phyloP scores from a whole-genome alignment of 129 eudicot genomes.

The Flaveria ramosissima region DNA sequence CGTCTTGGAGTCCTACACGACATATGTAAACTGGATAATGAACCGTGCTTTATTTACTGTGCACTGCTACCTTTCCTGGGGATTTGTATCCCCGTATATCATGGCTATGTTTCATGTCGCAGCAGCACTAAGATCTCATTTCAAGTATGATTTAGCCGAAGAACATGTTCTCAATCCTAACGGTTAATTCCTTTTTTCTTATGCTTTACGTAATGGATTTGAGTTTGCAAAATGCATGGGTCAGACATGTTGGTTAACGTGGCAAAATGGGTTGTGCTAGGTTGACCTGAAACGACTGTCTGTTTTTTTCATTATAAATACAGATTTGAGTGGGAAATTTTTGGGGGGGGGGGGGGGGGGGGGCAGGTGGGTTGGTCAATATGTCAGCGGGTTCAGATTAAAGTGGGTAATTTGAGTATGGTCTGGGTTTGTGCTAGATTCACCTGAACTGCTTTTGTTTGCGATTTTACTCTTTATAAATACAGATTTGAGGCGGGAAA shows the following conservation, averaged over 20 bases:
- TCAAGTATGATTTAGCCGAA: conserved; percentile 39
- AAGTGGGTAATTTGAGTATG: no score
- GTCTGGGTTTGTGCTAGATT: no score
- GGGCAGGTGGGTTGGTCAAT: no score
- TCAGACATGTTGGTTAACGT: background rate
- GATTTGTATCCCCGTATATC: conserved; percentile 77
- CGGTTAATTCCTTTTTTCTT: conserved; percentile 45
- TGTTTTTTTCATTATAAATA: no score
- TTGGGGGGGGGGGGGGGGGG: no score
- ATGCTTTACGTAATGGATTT: background rate
- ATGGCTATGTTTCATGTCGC: conserved; percentile 76
- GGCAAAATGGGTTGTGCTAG: conserved; percentile 8
- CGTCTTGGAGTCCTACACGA: conserved; percentile 84
- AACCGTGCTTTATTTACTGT: conserved; percentile 78
- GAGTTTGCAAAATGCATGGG: background rate
- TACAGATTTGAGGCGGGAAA: no score
- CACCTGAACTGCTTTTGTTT: no score
- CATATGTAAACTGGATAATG: conserved; percentile 77
- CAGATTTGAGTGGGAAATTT: no score
- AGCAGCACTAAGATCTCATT: conserved; percentile 67
- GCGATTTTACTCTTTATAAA: no score
- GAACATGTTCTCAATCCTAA: conserved; percentile 45
- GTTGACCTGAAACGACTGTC: background rate
- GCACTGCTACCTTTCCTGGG: conserved; percentile 94
- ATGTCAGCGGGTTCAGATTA: no score